Conservation (phyloP, 2,329 filamentous ascomycete species). For the Zasmidium cellare region DNA sequence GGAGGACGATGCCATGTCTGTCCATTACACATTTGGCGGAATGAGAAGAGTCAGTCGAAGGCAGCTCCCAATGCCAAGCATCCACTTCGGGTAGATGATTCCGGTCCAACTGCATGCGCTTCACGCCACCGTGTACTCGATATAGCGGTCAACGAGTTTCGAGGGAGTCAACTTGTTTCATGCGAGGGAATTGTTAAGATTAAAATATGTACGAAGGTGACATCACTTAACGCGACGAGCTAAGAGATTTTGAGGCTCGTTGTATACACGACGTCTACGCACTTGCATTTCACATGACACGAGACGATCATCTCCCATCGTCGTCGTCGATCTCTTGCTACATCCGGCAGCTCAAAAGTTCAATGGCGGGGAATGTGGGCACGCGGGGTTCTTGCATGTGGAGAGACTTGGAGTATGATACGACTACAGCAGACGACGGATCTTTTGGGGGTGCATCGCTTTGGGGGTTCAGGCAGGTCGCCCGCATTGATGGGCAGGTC, state of each 20-base stretch:
- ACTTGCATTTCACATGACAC: too few relatives aligned
- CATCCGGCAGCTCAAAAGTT: slow-evolving; percentile 3
- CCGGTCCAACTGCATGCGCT: not conserved
- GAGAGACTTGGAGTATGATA: slow-evolving; percentile 1
- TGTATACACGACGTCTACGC: not conserved
- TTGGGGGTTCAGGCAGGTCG: slow-evolving; percentile 3
- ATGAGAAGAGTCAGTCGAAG: too few relatives aligned
- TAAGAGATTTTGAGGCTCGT: not conserved
- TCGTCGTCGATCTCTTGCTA: slow-evolving; percentile 1
- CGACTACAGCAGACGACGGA: too few relatives aligned
- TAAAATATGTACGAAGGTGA: not conserved
- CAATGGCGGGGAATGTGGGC: slow-evolving; percentile 1
- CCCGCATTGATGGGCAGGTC: not conserved
- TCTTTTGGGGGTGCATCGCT: not conserved
- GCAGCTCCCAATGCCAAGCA: not conserved
- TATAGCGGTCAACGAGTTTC: too few relatives aligned
- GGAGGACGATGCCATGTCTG: too few relatives aligned
- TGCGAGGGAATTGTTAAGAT: not conserved
- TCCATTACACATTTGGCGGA: too few relatives aligned
- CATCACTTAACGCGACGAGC: not conserved
- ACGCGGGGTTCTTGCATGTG: not conserved
- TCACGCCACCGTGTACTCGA: too few relatives aligned
- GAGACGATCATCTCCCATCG: not conserved
- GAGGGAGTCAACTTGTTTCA: too few relatives aligned
- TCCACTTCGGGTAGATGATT: not conserved